A percentile compares a stretch with the other conserved stretches of the same genome.
Conservation (phyloP, 345 rosid species). For the Linum tenue region DNA sequence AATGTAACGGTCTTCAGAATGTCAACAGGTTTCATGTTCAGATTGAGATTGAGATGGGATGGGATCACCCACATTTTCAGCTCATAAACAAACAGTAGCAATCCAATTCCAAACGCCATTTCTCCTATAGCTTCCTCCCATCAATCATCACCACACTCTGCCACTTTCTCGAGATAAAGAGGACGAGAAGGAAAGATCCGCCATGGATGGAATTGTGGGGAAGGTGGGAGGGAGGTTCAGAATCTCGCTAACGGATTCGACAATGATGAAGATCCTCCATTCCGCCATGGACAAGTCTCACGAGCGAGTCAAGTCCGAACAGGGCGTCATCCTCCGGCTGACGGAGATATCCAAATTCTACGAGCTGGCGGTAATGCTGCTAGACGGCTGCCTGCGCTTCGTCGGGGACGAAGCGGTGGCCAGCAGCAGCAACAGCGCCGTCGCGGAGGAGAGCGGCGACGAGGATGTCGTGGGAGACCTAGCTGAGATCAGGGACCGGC, state of each 20-base stretch:
- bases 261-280: slow-evolving; percentile 75
- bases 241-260: slow-evolving; percentile 58
- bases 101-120: too few species aligned
- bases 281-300: slow-evolving; percentile 74
- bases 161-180: too few species aligned
- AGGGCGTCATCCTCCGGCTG: slow-evolving; percentile 53
- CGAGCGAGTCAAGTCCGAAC: slow-evolving; percentile 52
- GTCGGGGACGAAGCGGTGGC: slow-evolving; percentile 56
- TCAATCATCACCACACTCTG: too few species aligned
- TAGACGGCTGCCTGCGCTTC: slow-evolving; percentile 61
- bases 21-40: too few species aligned
- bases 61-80: too few species aligned
- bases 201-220: slow-evolving; percentile 39
- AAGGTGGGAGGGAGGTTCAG: slow-evolving; percentile 43
- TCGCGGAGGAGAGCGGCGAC: slow-evolving; percentile 40
- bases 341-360: slow-evolving; percentile 71
- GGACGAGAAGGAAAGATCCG: not conserved
- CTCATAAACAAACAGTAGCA: too few species aligned
- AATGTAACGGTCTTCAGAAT: too few species aligned
- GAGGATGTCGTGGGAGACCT: slow-evolving; percentile 53
- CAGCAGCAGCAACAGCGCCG: slow-evolving; percentile 10
- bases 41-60: too few species aligned
- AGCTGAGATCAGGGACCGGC: slow-evolving; percentile 58
- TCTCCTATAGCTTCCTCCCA: too few species aligned
- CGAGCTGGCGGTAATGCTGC: slow-evolving; percentile 67